Evolutionary conservation across 2,329 filamentous ascomycete genomes (phyloP).

Genomic region (Domatiomyces catenatus): DNA sequence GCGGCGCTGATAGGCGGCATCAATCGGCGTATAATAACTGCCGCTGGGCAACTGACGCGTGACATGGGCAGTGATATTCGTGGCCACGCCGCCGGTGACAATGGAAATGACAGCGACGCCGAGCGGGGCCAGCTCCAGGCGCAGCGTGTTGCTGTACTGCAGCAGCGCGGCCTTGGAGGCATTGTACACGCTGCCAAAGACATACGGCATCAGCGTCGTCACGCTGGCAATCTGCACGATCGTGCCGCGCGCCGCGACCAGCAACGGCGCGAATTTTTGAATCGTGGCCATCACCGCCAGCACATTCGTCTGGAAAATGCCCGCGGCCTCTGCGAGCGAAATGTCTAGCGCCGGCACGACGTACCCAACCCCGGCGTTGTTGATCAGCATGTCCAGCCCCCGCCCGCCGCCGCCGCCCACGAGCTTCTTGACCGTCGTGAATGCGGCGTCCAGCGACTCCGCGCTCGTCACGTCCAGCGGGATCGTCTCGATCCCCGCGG

Average conservation of each 20-base stretch:
- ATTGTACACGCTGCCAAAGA: slow-evolving; percentile 32
- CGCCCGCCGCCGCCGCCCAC: slow-evolving; percentile 7
- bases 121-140: slow-evolving; percentile 27
- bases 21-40: slow-evolving; percentile 8
- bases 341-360: slow-evolving; percentile 19
- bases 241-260: slow-evolving; percentile 6
- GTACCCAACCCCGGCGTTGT: slow-evolving; percentile 9
- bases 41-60: slow-evolving; percentile 7
- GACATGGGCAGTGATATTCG: slow-evolving; percentile 29
- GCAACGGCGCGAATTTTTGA: slow-evolving; percentile 22
- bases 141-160: slow-evolving; percentile 41
- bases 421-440: slow-evolving; percentile 3
- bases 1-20: slow-evolving; percentile 8
- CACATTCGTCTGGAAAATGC: slow-evolving; percentile 23
- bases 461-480: slow-evolving; percentile 4
- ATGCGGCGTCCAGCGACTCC: slow-evolving; percentile 1
- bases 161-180: slow-evolving; percentile 46
- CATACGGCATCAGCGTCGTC: slow-evolving; percentile 12
- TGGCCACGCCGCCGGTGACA: slow-evolving; percentile 46
- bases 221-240: slow-evolving; percentile 7
- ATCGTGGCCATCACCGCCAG: slow-evolving; percentile 20
- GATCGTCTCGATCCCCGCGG: slow-evolving; percentile 12
- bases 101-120: slow-evolving; percentile 38
- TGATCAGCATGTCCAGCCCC: slow-evolving; percentile 14
- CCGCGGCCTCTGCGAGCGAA: slow-evolving; percentile 18